These are phyloP conservation scores for Boletus nobilissimus DNA, from an alignment of 1,284 basidiomycete genomes.

Conservation along the genomic window DNA sequence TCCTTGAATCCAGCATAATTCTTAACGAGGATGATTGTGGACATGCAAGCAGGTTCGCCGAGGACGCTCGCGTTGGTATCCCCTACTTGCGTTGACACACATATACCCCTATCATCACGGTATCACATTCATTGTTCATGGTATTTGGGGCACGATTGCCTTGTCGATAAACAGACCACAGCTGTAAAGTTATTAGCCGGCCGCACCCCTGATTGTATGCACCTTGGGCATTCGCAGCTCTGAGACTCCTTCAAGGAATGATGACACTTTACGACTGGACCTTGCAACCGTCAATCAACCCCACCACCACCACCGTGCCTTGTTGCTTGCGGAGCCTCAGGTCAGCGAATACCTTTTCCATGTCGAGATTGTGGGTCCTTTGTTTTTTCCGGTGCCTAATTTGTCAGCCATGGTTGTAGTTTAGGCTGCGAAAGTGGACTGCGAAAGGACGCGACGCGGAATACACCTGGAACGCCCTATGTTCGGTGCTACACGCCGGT, in stretches of 20 bases:
- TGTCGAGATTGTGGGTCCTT: too few relatives aligned
- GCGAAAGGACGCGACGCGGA: too few relatives aligned
- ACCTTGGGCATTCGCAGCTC: background rate
- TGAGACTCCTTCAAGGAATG: background rate
- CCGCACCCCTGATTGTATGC: background rate
- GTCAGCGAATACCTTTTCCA: too few relatives aligned
- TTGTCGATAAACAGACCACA: background rate
- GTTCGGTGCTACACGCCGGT: too few relatives aligned
- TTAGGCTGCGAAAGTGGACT: too few relatives aligned
- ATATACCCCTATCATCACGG: background rate
- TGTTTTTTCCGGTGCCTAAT: too few relatives aligned
- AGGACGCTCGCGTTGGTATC: background rate
- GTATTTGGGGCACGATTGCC: background rate
- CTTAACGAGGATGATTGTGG: background rate
- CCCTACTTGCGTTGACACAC: background rate
- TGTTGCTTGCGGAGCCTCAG: background rate
- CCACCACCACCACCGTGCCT: background rate
- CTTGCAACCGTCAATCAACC: background rate
- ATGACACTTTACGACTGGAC: background rate
- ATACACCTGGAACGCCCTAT: too few relatives aligned
- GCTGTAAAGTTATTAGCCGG: background rate
- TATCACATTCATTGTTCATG: background rate
- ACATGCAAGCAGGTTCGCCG: background rate
- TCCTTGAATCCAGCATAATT: conserved; percentile 25
- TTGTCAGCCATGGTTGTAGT: too few relatives aligned